These are phyloP conservation scores for Xylaria cubensis DNA, from an alignment of 495 filamentous ascomycete genomes.

Conservation along the genomic window DNA sequence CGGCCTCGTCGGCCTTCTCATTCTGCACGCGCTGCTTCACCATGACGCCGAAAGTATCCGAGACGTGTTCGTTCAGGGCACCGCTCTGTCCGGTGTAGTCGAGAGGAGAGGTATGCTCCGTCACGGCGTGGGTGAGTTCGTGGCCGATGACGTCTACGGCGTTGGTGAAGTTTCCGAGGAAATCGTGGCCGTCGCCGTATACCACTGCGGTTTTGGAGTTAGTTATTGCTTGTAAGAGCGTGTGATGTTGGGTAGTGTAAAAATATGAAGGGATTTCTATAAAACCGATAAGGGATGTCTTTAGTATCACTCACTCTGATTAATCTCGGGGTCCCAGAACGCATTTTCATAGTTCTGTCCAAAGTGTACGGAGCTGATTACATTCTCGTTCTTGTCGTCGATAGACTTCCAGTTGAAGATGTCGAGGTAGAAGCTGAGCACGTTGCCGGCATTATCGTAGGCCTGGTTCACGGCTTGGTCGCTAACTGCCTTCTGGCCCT, in stretches of 20 bases:
- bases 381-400: conserved; percentile 50
- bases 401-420: conserved; percentile 54
- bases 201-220: conserved; percentile 38
- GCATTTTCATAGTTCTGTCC: conserved; percentile 52
- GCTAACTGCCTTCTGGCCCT: conserved; percentile 43
- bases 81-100: conserved; percentile 53
- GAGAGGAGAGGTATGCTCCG: conserved; percentile 51
- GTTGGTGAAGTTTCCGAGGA: conserved; percentile 50
- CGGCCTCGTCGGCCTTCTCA: conserved; percentile 50
- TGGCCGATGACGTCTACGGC: conserved; percentile 59
- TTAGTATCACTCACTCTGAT: conserved; percentile 28
- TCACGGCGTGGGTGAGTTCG: conserved; percentile 60
- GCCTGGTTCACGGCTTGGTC: conserved; percentile 49
- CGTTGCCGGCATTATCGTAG: conserved; percentile 49
- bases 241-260: neutral
- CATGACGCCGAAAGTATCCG: conserved; percentile 62
- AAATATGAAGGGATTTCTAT: neutral
- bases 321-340: conserved; percentile 43
- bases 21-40: conserved; percentile 55
- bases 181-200: conserved; percentile 55
- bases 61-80: conserved; percentile 59
- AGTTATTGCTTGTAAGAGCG: conserved; percentile 18
- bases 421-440: conserved; percentile 51
- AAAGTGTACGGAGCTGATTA: conserved; percentile 55
- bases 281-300: neutral